A percentile compares a stretch with the other conserved stretches of the same genome.
Evolutionary conservation across 208 protist species (phyloP).

Genomic region (Leishmania tarentolae): DNA sequence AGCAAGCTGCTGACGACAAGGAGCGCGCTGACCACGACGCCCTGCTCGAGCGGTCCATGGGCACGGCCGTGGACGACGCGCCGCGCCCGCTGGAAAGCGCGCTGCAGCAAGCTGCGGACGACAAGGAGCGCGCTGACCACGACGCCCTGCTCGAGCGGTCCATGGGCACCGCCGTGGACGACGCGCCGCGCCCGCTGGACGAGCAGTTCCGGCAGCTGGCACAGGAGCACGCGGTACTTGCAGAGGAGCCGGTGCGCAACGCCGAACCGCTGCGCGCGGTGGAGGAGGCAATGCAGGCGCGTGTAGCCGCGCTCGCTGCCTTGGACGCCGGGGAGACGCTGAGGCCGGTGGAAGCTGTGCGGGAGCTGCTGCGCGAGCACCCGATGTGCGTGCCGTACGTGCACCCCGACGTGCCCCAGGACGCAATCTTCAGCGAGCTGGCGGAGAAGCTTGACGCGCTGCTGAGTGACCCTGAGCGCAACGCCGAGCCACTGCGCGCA

Average conservation of each 20-base stretch:
- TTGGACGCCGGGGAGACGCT: slow-evolving; percentile 16
- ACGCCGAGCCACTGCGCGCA: slow-evolving; percentile 12
- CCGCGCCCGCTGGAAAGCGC: background rate
- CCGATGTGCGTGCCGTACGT: slow-evolving; percentile 28
- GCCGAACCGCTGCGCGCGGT: background rate
- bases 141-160: background rate
- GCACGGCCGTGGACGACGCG: background rate
- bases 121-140: background rate
- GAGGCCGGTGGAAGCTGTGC: background rate
- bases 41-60: background rate
- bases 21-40: background rate
- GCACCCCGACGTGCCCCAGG: slow-evolving; percentile 35
- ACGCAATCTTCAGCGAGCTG: slow-evolving; percentile 41
- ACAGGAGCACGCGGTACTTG: background rate
- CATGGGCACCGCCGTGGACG: background rate
- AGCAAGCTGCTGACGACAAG: background rate
- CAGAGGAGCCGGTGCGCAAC: background rate
- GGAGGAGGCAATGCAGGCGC: background rate
- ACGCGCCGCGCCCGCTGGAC: background rate
- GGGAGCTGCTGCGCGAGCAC: slow-evolving; percentile 9
- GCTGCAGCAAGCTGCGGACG: background rate
- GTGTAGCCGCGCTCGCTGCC: slow-evolving; percentile 16
- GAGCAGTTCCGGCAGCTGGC: background rate
- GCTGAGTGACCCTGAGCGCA: slow-evolving; percentile 23
- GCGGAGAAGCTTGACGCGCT: slow-evolving; percentile 17